Conservation (phyloP, 257 asterid genomes). For the Osmanthus fragrans region DNA sequence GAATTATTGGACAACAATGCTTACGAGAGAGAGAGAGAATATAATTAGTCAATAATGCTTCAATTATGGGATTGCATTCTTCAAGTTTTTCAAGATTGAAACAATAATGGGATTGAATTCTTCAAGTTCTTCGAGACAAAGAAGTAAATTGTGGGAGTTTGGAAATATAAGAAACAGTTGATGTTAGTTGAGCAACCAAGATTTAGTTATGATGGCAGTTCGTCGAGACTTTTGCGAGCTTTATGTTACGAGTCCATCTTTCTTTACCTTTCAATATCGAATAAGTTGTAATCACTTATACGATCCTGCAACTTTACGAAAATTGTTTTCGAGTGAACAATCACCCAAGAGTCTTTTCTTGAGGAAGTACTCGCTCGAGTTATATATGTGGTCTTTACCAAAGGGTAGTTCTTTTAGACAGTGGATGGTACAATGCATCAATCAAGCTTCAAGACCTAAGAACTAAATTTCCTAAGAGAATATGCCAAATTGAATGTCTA, state of each 20-base stretch:
- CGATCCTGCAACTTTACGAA: neutral
- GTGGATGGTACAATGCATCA: no score
- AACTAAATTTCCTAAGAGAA: no score
- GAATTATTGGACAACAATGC: slow-evolving; percentile 21
- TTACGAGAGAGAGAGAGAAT: neutral
- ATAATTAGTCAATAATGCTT: slow-evolving; percentile 25
- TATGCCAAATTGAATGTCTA: no score
- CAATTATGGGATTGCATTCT: neutral
- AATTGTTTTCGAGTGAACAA: no score
- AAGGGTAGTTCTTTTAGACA: no score
- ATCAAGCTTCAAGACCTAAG: no score
- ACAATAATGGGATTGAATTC: slow-evolving; percentile 6
- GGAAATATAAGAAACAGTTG: neutral
- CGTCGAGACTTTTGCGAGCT: neutral
- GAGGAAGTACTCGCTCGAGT: neutral
- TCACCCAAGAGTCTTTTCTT: neutral
- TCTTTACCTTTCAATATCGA: neutral
- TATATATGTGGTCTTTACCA: neutral
- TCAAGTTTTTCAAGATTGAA: slow-evolving; percentile 12
- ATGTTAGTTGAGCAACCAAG: slow-evolving; percentile 30
- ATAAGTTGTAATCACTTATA: neutral
- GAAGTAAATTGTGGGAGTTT: slow-evolving; percentile 34
- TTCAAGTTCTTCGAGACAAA: slow-evolving; percentile 11
- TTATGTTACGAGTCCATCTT: neutral
- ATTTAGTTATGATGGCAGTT: no score